Evolutionary conservation across 2,329 filamentous ascomycete species (phyloP), one percentile per base, ranked within the genome.

Genomic region (Coniochaeta sp.): DNA sequence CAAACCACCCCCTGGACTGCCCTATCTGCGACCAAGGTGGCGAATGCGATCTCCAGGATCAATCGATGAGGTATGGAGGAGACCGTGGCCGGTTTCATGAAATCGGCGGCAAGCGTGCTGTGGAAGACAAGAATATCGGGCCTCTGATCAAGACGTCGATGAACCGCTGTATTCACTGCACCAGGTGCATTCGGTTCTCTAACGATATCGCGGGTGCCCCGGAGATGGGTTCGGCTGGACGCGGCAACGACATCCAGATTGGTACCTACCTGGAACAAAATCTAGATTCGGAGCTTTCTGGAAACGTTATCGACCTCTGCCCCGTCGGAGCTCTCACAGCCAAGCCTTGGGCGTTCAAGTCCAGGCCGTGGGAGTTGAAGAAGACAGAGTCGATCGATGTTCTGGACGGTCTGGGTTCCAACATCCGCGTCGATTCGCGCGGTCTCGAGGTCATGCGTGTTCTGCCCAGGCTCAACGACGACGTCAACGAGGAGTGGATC

Each of bases 81-180:
- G 95, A 99, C 78, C 86, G 95, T 73, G 95, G 95, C 63, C 89
- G 95, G 69, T 99, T 99, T 80, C 95, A 99, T 79, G 95, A 99
- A 77, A 78, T 96, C 71, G 88, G 85, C 60, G 95, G 95, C 77
- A 99, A 99, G 85, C 90, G 95, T 81, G 95, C 92, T 28, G 93
- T 97, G 42, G 95, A 99, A 80, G 95, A 99, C 78, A 99, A 99
- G 85, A 98, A 99, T 77, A 97, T 99, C 71, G 95, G 95, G 38
- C 95, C 95, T 59, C 77, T 99, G 67, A 90, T 99, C 79, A 99
- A 99, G 86, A 99, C 95, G 3, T 99, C 95, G 57, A 99, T 99
- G 95, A 99, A 99, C 83, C 86, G 95, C 74, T 99, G 95, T 77
- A 99, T 99, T 71, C 95, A 99, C 81, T 99, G 95, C 83, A 99